Conservation (phyloP, 176 grass and related monocot genomes). For the Phyllostachys edulis region DNA sequence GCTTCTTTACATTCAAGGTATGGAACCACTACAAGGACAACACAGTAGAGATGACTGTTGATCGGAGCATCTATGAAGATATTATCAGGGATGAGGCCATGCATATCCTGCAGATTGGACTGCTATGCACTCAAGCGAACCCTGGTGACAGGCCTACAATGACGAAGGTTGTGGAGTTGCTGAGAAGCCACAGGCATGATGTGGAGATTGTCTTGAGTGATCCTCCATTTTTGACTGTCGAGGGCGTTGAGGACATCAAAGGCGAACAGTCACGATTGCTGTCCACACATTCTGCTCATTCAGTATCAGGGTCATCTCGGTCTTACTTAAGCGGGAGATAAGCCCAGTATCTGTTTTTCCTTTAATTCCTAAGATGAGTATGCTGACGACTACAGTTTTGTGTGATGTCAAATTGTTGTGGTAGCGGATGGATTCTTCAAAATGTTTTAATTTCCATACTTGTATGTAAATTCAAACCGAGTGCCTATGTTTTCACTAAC, state of each 20-base stretch:
- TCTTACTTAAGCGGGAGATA: conserved; percentile 71
- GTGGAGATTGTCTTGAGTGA: conserved; percentile 59
- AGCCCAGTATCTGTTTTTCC: background rate
- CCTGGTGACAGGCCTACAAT: conserved; percentile 63
- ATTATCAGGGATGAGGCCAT: conserved; percentile 48
- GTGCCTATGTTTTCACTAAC: background rate
- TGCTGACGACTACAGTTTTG: background rate
- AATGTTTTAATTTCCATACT: conserved; percentile 2
- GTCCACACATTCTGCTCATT: conserved; percentile 42
- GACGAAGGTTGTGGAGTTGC: conserved; percentile 71
- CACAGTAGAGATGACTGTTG: conserved; percentile 44
- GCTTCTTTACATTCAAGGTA: conserved; percentile 49
- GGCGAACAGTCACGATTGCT: conserved; percentile 52
- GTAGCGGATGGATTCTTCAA: background rate
- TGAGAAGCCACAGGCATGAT: conserved; percentile 57
- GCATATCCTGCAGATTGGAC: conserved; percentile 62
- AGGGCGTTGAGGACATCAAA: conserved; percentile 46
- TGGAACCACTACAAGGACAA: conserved; percentile 71
- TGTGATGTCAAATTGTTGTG: conserved; percentile 17
- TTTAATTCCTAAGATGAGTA: background rate
- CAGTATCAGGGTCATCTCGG: conserved; percentile 54
- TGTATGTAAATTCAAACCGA: conserved; percentile 20
- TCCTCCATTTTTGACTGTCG: conserved; percentile 66
- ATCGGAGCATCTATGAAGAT: conserved; percentile 58
- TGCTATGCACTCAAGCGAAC: conserved; percentile 63